Evolutionary conservation across 768 basidiomycete species (phyloP).

Genomic region (Trametopsis cervina): DNA sequence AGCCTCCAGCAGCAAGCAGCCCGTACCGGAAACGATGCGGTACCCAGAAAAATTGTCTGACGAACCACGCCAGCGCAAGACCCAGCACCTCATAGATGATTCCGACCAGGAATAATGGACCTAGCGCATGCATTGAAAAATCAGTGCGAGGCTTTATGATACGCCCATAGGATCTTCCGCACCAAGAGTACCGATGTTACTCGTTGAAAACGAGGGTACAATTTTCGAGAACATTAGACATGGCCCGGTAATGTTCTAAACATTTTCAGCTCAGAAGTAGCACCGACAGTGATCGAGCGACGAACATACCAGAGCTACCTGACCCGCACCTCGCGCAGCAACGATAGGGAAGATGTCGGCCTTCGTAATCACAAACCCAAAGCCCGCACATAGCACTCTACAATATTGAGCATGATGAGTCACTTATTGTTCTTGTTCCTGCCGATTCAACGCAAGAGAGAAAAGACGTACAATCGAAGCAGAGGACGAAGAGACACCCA

Average conservation of each 20-base stretch:
- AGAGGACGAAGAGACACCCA: constrained; percentile 60
- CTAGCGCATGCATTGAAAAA: constrained; percentile 26
- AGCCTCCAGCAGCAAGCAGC: constrained; percentile 60
- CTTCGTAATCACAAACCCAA: constrained; percentile 54
- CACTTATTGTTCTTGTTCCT: neutral
- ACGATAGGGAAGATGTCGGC: constrained; percentile 50
- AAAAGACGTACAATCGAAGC: constrained; percentile 45
- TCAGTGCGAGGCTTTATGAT: too few species aligned
- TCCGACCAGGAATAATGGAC: constrained; percentile 57
- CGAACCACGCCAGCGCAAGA: constrained; percentile 42
- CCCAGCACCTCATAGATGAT: constrained; percentile 54
- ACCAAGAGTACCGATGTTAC: constrained; percentile 53
- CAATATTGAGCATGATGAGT: neutral
- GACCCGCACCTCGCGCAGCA: constrained; percentile 53
- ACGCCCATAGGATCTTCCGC: too few species aligned
- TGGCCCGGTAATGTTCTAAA: constrained; percentile 50
- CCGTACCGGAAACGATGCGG: constrained; percentile 73
- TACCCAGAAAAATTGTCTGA: constrained; percentile 65
- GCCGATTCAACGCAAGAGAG: neutral
- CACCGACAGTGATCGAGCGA: neutral
- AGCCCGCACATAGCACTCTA: constrained; percentile 46
- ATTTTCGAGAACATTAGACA: constrained; percentile 68
- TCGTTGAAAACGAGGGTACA: constrained; percentile 53
- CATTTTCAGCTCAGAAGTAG: neutral
- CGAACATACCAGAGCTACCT: constrained; percentile 44